phyloP scores from a whole-genome alignment of 805 yeast genomes.

The Isabelozyma rhagii region DNA sequence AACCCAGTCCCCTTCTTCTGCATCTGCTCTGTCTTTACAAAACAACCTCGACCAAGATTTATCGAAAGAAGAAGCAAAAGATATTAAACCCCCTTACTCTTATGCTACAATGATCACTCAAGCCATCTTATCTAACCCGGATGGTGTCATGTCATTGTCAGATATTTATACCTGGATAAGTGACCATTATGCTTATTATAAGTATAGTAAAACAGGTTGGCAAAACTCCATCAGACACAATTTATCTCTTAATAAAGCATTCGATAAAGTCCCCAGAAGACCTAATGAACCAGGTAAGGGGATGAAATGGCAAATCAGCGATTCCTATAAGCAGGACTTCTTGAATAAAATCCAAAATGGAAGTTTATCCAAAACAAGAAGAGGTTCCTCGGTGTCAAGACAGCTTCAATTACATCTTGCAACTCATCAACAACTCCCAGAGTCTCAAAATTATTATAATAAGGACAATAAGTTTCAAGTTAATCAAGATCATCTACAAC shows the following conservation, averaged over 20 bases:
- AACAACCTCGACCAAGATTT: slow-evolving; percentile 57
- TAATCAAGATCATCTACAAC: slow-evolving; percentile 11
- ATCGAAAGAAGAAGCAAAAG: slow-evolving; percentile 86
- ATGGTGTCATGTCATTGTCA: slow-evolving; percentile 83
- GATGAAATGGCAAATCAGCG: slow-evolving; percentile 97
- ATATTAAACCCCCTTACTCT: slow-evolving; percentile 93
- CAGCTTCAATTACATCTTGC: slow-evolving; percentile 75
- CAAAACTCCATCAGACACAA: slow-evolving; percentile 97
- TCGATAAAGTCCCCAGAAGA: slow-evolving; percentile 93
- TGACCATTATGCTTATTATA: slow-evolving; percentile 83
- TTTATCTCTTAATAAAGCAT: slow-evolving; percentile 90
- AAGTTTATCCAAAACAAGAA: slow-evolving; percentile 63
- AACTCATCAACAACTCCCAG: slow-evolving; percentile 53
- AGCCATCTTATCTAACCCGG: slow-evolving; percentile 84
- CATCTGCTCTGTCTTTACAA: slow-evolving; percentile 41
- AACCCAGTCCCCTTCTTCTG: slow-evolving; percentile 35
- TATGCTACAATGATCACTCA: slow-evolving; percentile 99
- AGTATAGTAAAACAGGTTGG: slow-evolving; percentile 95
- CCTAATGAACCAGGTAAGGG: slow-evolving; percentile 98
- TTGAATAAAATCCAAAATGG: slow-evolving; percentile 77
- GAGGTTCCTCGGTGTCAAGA: slow-evolving; percentile 80
- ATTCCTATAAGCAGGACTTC: slow-evolving; percentile 79
- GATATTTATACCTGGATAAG: slow-evolving; percentile 93
- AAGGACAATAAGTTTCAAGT: slow-evolving; percentile 15
- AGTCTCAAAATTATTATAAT: slow-evolving; percentile 29